Evolutionary conservation across 345 rosid species (phyloP), one percentile per base, ranked within the genome.

Genomic region (Camelina sativa): DNA sequence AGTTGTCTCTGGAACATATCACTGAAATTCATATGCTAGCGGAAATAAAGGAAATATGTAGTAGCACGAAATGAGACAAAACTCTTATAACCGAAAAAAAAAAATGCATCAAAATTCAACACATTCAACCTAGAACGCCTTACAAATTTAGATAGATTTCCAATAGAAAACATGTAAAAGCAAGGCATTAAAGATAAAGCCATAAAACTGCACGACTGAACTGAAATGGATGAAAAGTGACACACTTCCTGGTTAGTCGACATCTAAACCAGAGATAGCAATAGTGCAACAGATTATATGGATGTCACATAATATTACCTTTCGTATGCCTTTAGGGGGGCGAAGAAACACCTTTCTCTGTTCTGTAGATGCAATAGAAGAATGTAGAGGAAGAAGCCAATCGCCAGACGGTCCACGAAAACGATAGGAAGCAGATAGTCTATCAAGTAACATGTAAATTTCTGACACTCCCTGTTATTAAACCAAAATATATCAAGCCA

Each of bases 301-400:
- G 20, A 13, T 30, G 61, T 56, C 20, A 30, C 19, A 3, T 17
- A 5, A 52, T 72, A 62, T 78, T 65, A 91, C 98, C 91, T 93
- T 93, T 1, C 96, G 91, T 65, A 86, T 84, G 75, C 82, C 82
- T 44, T 72, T 83, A 73, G 93, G 96, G 73, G 98, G 97, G 8
- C 86, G 85, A 71, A 76, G 54, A 79, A 93, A 93, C 80, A 85
- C 92, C 73, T 81, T 91, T 79, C 83, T 91, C 73, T 91, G 93
- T 73, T 88, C 93, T 46, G 73, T 70, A 43, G 98, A 82, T 64
- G 93, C 86, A 67, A 91, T 64, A 48, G 97, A 89, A 50, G 98
- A 93, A 88, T 93, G 98, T 74, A 91, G 77, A 63, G 97, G 96
- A 74, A 91, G 87, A 75, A 91, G 81, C 98, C 97, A 93, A 71